Evolutionary conservation across 352 stramenopile species (phyloP).

Genomic region (Pythium aristosporum): DNA sequence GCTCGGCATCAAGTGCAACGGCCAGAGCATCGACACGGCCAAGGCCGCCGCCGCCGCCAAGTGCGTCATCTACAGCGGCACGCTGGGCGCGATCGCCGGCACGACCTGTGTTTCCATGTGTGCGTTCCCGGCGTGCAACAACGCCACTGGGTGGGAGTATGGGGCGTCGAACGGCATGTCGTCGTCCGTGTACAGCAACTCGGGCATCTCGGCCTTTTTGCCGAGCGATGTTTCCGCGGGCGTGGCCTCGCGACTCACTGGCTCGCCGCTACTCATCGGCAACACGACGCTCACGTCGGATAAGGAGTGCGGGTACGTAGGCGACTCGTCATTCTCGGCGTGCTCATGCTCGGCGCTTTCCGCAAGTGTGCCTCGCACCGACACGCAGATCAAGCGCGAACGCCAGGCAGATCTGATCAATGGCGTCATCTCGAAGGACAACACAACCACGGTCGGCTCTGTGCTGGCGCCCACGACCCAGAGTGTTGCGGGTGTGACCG

Average conservation of each 20-base stretch:
- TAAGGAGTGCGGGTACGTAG: constrained; percentile 62
- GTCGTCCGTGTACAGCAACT: constrained; percentile 59
- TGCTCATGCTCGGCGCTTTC: constrained; percentile 67
- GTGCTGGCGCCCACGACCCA: constrained; percentile 66
- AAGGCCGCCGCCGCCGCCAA: constrained; percentile 46
- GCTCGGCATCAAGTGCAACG: constrained; percentile 60
- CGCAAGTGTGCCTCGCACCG: constrained; percentile 41
- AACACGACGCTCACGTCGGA: constrained; percentile 62
- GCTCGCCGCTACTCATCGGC: constrained; percentile 42
- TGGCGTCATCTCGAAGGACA: constrained; percentile 67
- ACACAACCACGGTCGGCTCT: constrained; percentile 50
- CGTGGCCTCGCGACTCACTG: constrained; percentile 34
- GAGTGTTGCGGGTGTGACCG: constrained; percentile 68
- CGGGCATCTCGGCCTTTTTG: constrained; percentile 60
- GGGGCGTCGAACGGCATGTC: constrained; percentile 54
- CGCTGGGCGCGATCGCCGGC: constrained; percentile 40
- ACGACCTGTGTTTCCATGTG: constrained; percentile 79
- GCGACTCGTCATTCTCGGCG: constrained; percentile 61
- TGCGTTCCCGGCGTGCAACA: constrained; percentile 66
- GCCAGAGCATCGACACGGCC: constrained; percentile 44
- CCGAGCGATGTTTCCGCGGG: constrained; percentile 37
- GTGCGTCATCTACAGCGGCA: constrained; percentile 82
- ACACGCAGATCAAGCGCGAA: constrained; percentile 61
- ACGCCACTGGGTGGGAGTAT: constrained; percentile 60
- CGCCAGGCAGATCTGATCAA: constrained; percentile 39